Evolutionary conservation across 768 basidiomycete species (phyloP).

Genomic region (Mycena belliarum): DNA sequence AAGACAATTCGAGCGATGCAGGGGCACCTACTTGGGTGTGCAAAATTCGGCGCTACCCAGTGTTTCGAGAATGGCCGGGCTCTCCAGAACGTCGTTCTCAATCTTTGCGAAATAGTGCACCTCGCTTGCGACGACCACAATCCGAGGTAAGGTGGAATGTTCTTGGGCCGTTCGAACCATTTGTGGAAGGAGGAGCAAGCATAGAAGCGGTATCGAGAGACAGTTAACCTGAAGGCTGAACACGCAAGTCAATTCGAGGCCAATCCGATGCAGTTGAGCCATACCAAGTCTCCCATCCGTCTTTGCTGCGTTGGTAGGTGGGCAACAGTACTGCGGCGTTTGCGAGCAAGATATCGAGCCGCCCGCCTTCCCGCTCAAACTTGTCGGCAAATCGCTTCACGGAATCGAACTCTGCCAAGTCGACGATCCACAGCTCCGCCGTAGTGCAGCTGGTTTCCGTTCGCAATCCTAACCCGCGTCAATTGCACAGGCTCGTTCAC

Average conservation of each 20-base stretch:
- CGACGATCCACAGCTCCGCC: conserved; percentile 34
- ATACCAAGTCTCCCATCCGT: conserved; percentile 36
- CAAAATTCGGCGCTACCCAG: conserved; percentile 25
- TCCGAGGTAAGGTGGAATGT: conserved; percentile 15
- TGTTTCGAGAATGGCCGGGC: conserved; percentile 20
- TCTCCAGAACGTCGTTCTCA: conserved; percentile 10
- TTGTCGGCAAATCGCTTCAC: conserved; percentile 34
- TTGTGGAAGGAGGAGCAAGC: conserved; percentile 32
- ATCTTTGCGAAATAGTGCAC: conserved; percentile 24
- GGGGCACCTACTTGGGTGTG: conserved; percentile 14
- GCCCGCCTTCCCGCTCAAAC: conserved; percentile 23
- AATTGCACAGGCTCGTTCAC: not conserved
- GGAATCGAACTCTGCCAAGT: conserved; percentile 33
- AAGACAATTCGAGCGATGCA: not conserved
- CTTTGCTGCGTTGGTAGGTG: conserved; percentile 25
- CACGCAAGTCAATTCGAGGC: not conserved
- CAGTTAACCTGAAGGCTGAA: conserved; percentile 38
- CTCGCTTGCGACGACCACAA: conserved; percentile 33
- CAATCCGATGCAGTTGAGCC: not conserved
- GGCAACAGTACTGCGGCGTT: conserved; percentile 30
- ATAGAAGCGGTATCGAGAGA: conserved; percentile 31
- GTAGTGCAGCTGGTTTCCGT: conserved; percentile 11
- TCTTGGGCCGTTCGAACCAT: conserved; percentile 26
- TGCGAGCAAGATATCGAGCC: conserved; percentile 32
- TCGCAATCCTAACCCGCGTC: not conserved